phyloP scores from a whole-genome alignment of 352 stramenopile species.

The Pythium aquatile region DNA sequence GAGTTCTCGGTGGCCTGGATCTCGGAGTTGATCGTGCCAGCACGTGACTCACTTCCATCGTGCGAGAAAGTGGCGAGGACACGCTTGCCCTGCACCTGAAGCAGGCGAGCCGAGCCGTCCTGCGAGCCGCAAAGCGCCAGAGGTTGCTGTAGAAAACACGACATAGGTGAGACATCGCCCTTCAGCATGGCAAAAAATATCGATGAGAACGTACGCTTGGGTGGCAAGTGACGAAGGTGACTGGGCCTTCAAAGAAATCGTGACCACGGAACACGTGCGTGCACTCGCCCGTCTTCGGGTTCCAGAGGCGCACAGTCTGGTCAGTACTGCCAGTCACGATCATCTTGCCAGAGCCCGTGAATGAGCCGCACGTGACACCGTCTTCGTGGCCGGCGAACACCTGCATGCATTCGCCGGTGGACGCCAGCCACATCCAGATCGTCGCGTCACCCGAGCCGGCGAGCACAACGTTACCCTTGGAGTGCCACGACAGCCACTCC shows the following conservation, averaged over 20 bases:
- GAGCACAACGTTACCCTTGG: constrained; percentile 89
- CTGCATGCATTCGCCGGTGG: constrained; percentile 95
- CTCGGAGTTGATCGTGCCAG: constrained; percentile 50
- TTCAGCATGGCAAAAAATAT: neutral
- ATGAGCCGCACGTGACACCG: constrained; percentile 91
- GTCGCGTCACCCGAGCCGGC: constrained; percentile 87
- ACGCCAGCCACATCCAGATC: constrained; percentile 93
- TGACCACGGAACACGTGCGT: constrained; percentile 87
- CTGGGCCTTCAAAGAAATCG: constrained; percentile 81
- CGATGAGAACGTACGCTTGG: constrained; percentile 45
- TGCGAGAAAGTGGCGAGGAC: constrained; percentile 89
- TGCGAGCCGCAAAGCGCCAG: constrained; percentile 92
- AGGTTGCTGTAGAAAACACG: constrained; percentile 64
- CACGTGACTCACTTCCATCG: constrained; percentile 50
- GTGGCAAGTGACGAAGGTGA: constrained; percentile 92
- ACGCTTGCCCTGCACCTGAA: constrained; percentile 94
- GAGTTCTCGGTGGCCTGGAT: constrained; percentile 69
- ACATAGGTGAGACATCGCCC: neutral
- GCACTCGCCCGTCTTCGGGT: constrained; percentile 94
- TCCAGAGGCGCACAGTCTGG: constrained; percentile 95
- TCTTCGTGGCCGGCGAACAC: constrained; percentile 98
- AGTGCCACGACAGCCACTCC: constrained; percentile 90
- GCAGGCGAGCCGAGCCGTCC: constrained; percentile 92
- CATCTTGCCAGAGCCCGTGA: constrained; percentile 95
- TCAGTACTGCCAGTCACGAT: constrained; percentile 94